Conservation (phyloP, 345 rosid genomes). For the Psidium friedrichsthalianum region DNA sequence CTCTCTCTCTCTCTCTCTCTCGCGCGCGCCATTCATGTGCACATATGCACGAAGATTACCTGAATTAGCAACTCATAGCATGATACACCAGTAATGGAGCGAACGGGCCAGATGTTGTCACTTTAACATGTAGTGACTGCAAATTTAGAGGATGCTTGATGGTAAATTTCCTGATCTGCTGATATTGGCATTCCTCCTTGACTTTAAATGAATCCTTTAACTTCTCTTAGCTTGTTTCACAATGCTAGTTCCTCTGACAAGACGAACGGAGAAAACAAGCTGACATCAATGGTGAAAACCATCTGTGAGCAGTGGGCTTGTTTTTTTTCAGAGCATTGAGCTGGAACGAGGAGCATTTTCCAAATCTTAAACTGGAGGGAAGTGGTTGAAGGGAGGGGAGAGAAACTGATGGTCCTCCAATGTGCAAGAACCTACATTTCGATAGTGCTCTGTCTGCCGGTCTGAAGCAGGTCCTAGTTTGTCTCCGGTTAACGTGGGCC, state of each 20-base stretch:
- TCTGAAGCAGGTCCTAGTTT: background rate
- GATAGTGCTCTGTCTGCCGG: background rate
- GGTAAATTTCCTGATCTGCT: background rate
- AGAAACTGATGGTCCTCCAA: background rate
- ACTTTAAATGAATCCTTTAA: background rate
- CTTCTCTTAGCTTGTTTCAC: no score
- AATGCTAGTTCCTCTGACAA: no score
- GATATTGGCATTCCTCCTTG: accelerated
- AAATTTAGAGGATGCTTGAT: background rate
- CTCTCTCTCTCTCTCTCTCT: background rate
- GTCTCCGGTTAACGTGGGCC: background rate
- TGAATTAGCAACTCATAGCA: background rate
- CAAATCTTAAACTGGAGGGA: background rate
- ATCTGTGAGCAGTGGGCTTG: background rate
- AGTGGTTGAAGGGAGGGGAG: background rate
- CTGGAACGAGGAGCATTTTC: background rate
- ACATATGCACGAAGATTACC: background rate
- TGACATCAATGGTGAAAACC: background rate
- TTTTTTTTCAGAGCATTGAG: background rate
- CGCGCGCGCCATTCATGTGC: background rate
- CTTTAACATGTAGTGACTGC: background rate
- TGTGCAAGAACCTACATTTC: background rate
- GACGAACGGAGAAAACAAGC: no score
- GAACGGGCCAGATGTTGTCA: background rate
- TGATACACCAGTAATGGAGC: background rate